Evolutionary conservation across 345 rosid species (phyloP).

Genomic region (Conringia planisiliqua): DNA sequence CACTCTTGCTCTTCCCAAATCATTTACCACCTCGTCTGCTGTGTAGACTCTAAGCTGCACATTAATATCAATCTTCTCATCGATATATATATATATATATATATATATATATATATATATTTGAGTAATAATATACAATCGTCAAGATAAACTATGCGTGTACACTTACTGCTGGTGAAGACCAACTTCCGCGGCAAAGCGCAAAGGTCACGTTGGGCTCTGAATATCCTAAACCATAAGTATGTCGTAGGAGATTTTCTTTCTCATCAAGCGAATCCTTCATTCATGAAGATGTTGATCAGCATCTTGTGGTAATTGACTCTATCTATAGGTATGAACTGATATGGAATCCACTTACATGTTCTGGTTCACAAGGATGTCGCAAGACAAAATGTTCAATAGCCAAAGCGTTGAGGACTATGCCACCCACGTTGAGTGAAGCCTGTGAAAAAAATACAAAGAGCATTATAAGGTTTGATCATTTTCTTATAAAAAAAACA

Average conservation of each 20-base stretch:
- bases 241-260: conserved; percentile 68
- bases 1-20: conserved; percentile 64
- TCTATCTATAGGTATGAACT: neutral
- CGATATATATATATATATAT: too few relatives aligned
- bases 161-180: conserved; percentile 84
- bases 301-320: neutral
- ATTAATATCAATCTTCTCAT: neutral
- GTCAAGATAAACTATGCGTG: neutral
- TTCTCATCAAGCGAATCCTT: conserved; percentile 70
- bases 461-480: neutral
- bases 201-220: conserved; percentile 89
- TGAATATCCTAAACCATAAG: conserved; percentile 84
- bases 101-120: too few relatives aligned
- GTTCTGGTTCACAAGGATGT: conserved; percentile 61
- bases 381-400: conserved; percentile 90
- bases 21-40: conserved; percentile 65
- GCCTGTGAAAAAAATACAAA: conserved; percentile 46
- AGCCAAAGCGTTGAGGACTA: conserved; percentile 83
- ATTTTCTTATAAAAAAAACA: neutral
- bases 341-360: conserved; percentile 43
- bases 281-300: conserved; percentile 11
- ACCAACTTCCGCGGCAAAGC: conserved; percentile 89
- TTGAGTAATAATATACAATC: neutral
- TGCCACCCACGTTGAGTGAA: conserved; percentile 78
- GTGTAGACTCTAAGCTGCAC: conserved; percentile 78